Evolutionary conservation across 2,329 filamentous ascomycete species (phyloP), one percentile per base, ranked within the genome.

Genomic region (Cyphellophora europaea): DNA sequence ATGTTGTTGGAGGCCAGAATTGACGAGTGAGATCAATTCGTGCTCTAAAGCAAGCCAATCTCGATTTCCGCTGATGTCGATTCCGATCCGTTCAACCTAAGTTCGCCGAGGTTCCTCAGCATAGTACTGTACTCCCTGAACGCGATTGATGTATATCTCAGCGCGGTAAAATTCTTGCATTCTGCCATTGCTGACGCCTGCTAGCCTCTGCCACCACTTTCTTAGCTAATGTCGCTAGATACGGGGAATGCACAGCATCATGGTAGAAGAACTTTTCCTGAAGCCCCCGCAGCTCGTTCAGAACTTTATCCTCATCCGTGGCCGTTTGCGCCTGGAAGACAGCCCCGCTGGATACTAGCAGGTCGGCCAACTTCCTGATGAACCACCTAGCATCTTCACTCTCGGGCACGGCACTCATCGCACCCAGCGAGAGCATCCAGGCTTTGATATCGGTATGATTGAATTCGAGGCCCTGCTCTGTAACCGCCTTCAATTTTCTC

Each of bases 251-350:
- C 6, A 32, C 30, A 12, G 30, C 15, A 14, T 44, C 41, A 31
- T 44, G 41, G 32, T 44, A 47, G 31, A 47, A 47, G 33, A 44
- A 47, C 14, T 35, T 42, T n/a, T 38, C 37, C 23, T 44, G 37
- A 29, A 47, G 42, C 12, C 34, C 35, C 23, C 21, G 37, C 27
- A 47, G 33, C 6, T 41, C 32, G 32, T 44, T 37, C 10, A 32
- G 19, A 10, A 32, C 5, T 31, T n/a, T 11, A 35, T 42, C 29
- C 35, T 38, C 5, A 40, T 15, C 11, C 5, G 13, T 36, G 21
- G 12, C 37, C 37, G 28, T 39, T 35, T 14, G 12, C 33, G 13
- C 40, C 27, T 25, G 32, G 35, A 33, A 35, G 27, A 8, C 31
- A 30, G 21, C 32, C 33, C 14, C 41, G 32, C 17, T 44, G 4